Percentiles rank a stretch among this genome's conserved stretches.
These are phyloP conservation scores for Mycena kentingensis DNA, from an alignment of 768 basidiomycete genomes.

Conservation along the genomic window DNA sequence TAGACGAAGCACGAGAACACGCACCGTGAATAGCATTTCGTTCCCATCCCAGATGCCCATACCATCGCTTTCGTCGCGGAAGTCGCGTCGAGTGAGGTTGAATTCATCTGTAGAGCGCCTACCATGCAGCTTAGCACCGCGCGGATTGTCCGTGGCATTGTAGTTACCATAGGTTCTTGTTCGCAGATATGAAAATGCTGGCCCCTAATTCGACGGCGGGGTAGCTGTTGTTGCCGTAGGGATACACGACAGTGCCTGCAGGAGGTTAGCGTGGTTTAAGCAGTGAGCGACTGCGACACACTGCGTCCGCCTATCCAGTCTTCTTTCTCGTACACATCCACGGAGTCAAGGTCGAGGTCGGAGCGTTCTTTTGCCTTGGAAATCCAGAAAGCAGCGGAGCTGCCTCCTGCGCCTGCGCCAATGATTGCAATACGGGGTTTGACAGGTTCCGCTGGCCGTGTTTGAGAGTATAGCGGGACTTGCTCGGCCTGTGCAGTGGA, in stretches of 20 bases:
- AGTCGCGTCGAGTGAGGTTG: slow-evolving; percentile 58
- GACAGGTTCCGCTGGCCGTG: slow-evolving; percentile 14
- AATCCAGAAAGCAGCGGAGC: slow-evolving; percentile 84
- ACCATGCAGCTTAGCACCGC: too few species aligned
- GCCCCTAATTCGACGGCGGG: slow-evolving; percentile 81
- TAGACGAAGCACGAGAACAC: slow-evolving; percentile 21
- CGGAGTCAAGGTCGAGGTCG: slow-evolving; percentile 60
- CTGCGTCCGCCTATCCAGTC: slow-evolving; percentile 86
- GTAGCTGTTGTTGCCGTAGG: slow-evolving; percentile 61
- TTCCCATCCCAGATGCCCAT: slow-evolving; percentile 86
- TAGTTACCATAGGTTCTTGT: slow-evolving; percentile 68
- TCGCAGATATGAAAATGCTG: slow-evolving; percentile 79
- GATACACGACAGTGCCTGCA: slow-evolving; percentile 70
- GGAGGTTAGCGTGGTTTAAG: too few species aligned
- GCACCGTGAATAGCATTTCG: slow-evolving; percentile 64
- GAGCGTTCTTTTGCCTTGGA: slow-evolving; percentile 73
- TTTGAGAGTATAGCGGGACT: slow-evolving; percentile 24
- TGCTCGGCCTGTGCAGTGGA: slow-evolving; percentile 37
- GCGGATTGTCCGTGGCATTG: too few species aligned
- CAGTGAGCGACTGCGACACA: slow-evolving; percentile 22
- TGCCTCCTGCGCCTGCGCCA: slow-evolving; percentile 88
- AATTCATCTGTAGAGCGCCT: slow-evolving; percentile 84
- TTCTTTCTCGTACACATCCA: slow-evolving; percentile 83
- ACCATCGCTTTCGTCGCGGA: slow-evolving; percentile 49
- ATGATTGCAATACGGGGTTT: slow-evolving; percentile 77